Evolutionary conservation across 495 filamentous ascomycete species (phyloP).

Genomic region (Penicillium paradoxum): DNA sequence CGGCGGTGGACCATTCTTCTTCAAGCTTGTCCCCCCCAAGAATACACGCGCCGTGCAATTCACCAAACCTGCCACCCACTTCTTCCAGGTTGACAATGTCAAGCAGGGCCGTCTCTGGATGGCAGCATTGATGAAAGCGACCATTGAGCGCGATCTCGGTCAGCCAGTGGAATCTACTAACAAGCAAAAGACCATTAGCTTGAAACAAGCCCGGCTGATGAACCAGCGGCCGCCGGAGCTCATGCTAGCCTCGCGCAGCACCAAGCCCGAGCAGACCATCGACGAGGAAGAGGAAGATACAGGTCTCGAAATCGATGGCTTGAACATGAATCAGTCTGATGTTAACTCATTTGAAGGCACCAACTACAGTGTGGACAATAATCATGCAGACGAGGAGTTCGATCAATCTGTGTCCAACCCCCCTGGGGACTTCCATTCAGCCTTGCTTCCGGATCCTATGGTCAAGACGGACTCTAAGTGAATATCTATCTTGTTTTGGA

Average conservation of each 20-base stretch:
- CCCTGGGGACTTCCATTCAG: conserved; percentile 23
- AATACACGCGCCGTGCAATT: conserved; percentile 89
- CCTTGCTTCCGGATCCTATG: conserved; percentile 27
- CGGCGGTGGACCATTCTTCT: conserved; percentile 76
- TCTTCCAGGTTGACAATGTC: conserved; percentile 90
- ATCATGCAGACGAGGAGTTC: conserved; percentile 6
- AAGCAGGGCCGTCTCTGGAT: conserved; percentile 92
- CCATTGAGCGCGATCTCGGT: conserved; percentile 87
- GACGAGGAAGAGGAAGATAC: conserved; percentile 26
- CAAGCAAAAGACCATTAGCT: conserved; percentile 86
- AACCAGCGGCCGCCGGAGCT: conserved; percentile 83
- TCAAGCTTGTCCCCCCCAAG: conserved; percentile 93
- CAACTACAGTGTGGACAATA: conserved; percentile 10
- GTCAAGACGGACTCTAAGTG: conserved; percentile 23
- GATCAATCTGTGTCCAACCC: conserved; percentile 15
- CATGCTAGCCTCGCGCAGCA: conserved; percentile 46
- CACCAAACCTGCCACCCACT: conserved; percentile 94
- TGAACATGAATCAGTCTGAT: conserved; percentile 21
- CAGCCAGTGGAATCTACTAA: conserved; percentile 81
- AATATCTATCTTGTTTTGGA: conserved; percentile 6
- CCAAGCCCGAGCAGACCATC: conserved; percentile 14
- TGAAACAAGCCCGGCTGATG: conserved; percentile 77
- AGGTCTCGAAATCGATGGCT: conserved; percentile 34
- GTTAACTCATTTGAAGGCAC: conserved; percentile 16
- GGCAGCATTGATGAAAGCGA: conserved; percentile 98